Percentiles rank a stretch among this genome's conserved stretches.
Conservation (phyloP, 1,284 basidiomycete species). For the Sphaerobolus stellatus region DNA sequence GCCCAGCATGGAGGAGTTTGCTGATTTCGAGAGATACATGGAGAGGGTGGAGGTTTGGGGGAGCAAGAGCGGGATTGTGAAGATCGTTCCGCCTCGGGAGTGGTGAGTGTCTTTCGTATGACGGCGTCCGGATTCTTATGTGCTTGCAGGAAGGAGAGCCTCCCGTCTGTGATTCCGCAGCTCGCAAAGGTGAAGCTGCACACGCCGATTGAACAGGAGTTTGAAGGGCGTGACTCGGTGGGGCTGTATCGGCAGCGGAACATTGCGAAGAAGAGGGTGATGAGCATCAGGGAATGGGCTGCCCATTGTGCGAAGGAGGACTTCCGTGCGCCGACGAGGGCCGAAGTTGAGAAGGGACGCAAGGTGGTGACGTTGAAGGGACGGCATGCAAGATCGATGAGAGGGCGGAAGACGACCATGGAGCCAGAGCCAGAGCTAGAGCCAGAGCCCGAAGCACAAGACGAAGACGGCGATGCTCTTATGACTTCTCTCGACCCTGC, state of each 20-base stretch:
- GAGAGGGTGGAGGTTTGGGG: slow-evolving; percentile 86
- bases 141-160: slow-evolving; percentile 28
- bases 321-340: slow-evolving; percentile 19
- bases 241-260: slow-evolving; percentile 92
- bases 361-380: no score
- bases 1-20: slow-evolving; percentile 85
- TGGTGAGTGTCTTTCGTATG: slow-evolving; percentile 57
- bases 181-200: slow-evolving; percentile 76
- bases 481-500: no score
- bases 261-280: slow-evolving; percentile 79
- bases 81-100: slow-evolving; percentile 90
- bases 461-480: not conserved
- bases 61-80: slow-evolving; percentile 84
- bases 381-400: not conserved
- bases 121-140: not conserved
- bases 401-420: not conserved
- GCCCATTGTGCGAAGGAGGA: slow-evolving; percentile 69
- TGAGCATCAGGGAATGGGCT: slow-evolving; percentile 86
- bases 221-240: slow-evolving; percentile 78
- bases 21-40: slow-evolving; percentile 88
- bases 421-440: not conserved
- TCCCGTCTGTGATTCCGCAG: slow-evolving; percentile 68
- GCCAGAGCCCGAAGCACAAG: not conserved
- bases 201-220: slow-evolving; percentile 88
- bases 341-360: slow-evolving; percentile 17